Conservation (phyloP, 2,329 filamentous ascomycete species). For the Diplodia scrobiculata region DNA sequence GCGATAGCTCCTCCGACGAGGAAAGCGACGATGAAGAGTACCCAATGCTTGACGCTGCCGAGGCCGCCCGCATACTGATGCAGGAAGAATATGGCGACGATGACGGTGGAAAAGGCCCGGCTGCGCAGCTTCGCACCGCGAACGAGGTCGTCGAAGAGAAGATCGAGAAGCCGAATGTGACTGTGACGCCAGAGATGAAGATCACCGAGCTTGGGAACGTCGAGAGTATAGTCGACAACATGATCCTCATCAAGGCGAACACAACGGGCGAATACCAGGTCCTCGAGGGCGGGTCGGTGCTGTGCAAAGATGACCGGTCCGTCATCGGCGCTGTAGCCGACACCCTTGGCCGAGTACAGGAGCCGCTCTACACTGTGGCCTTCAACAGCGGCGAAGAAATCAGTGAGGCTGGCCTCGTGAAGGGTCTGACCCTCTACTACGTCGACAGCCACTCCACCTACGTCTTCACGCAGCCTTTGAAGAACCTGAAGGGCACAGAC, state of each 20-base stretch:
- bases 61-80: conserved; percentile 84
- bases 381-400: conserved; percentile 72
- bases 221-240: conserved; percentile 75
- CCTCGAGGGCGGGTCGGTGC: conserved; percentile 77
- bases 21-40: conserved; percentile 59
- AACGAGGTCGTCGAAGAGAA: conserved; percentile 68
- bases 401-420: conserved; percentile 64
- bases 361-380: conserved; percentile 81
- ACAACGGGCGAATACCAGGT: conserved; percentile 81
- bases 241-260: conserved; percentile 75
- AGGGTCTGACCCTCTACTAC: conserved; percentile 75
- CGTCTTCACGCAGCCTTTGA: conserved; percentile 83
- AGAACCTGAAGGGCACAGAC: conserved; percentile 81
- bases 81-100: conserved; percentile 70
- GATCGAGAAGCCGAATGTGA: conserved; percentile 69
- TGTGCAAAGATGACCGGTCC: conserved; percentile 74
- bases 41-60: conserved; percentile 73
- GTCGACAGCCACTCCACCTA: conserved; percentile 75
- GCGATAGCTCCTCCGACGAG: conserved; percentile 57
- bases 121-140: conserved; percentile 69
- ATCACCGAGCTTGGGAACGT: conserved; percentile 75
- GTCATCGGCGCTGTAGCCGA: conserved; percentile 83
- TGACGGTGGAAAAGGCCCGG: conserved; percentile 70
- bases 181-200: conserved; percentile 73
- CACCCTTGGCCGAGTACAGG: conserved; percentile 79